Evolutionary conservation across 2,329 filamentous ascomycete genomes (phyloP).

Genomic region (Xylaria sp.): DNA sequence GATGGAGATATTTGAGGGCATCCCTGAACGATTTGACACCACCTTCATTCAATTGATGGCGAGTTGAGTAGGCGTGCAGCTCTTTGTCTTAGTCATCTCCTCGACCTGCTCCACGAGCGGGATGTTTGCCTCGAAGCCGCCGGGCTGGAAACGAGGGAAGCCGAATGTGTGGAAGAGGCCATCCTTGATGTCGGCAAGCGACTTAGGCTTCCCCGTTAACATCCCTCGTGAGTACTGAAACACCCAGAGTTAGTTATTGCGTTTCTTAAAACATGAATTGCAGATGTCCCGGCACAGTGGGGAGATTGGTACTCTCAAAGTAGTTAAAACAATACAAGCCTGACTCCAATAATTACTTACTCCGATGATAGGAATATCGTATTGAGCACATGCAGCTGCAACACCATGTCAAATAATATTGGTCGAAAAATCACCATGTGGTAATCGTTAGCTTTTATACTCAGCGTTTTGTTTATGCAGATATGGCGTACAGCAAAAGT

Average conservation of each 20-base stretch:
- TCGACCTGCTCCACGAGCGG: constrained; percentile 63
- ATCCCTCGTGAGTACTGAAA: constrained; percentile 61
- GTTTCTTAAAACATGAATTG: background rate
- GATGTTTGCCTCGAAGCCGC: constrained; percentile 68
- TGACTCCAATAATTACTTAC: background rate
- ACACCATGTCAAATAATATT: constrained; percentile 64
- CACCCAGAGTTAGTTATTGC: background rate
- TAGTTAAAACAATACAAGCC: background rate
- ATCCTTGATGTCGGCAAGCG: constrained; percentile 51
- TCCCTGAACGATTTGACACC: constrained; percentile 55
- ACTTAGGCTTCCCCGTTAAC: constrained; percentile 55
- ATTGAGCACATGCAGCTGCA: constrained; percentile 58
- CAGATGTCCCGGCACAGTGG: background rate
- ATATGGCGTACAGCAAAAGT: constrained; percentile 46
- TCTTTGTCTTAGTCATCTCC: constrained; percentile 63
- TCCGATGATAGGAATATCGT: constrained; percentile 62
- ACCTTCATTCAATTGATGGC: constrained; percentile 68
- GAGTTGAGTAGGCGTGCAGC: constrained; percentile 65
- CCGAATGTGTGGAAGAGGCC: constrained; percentile 47
- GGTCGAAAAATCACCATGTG: constrained; percentile 49
- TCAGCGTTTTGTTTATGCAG: constrained; percentile 45
- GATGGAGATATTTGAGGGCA: constrained; percentile 67
- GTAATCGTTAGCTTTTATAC: constrained; percentile 61
- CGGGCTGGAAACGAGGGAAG: constrained; percentile 58
- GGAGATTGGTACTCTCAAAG: background rate